Conservation (phyloP, 2,329 filamentous ascomycete genomes). For the Dothistroma septosporum region DNA sequence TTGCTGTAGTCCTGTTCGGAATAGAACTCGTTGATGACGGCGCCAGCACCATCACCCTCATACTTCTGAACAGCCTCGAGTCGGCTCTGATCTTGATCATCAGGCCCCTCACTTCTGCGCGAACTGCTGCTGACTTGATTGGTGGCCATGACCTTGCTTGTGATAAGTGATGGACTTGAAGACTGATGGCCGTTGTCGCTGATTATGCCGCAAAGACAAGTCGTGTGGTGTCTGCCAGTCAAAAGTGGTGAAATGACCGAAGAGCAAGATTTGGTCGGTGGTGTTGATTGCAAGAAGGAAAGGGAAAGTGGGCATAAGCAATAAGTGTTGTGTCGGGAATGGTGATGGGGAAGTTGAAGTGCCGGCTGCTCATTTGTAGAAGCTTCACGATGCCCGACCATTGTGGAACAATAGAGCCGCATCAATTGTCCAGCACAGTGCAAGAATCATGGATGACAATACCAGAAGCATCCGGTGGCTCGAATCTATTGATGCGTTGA, state of each 20-base stretch:
- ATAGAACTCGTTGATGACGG: conserved; percentile 28
- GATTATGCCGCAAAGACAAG: background rate
- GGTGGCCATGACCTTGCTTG: background rate
- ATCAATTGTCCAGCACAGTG: background rate
- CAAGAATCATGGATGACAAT: background rate
- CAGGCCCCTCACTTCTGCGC: background rate
- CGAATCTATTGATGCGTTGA: background rate
- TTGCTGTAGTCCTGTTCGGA: conserved; percentile 23
- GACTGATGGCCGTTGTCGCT: background rate
- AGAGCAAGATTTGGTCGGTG: background rate
- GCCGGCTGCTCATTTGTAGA: background rate
- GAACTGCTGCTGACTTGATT: background rate
- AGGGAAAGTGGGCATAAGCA: background rate
- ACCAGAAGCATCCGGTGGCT: background rate
- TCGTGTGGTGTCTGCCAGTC: background rate
- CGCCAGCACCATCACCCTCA: conserved; percentile 22
- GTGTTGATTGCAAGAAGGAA: background rate
- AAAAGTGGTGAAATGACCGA: background rate
- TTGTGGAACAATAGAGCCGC: background rate
- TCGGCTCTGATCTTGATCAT: background rate
- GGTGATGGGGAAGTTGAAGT: background rate
- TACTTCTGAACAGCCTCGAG: conserved; percentile 6
- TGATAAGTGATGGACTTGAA: background rate
- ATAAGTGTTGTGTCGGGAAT: background rate
- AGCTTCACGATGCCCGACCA: background rate